A percentile compares a stretch with the other conserved stretches of the same genome.
Evolutionary conservation across 768 basidiomycete species (phyloP).

Genomic region (Pholiota microspora): DNA sequence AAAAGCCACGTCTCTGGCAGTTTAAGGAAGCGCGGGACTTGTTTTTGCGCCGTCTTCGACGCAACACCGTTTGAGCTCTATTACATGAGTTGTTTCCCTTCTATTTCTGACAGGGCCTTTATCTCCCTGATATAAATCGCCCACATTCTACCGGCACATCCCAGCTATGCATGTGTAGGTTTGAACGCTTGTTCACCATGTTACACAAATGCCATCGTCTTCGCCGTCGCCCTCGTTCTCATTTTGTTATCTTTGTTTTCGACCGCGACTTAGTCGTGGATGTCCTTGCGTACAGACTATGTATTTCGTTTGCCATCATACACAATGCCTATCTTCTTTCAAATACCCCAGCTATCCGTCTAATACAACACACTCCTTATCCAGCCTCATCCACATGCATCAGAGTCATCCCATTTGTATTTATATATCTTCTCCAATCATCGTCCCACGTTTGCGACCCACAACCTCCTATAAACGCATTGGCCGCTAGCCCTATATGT

Average conservation of each 20-base stretch:
- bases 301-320: background rate
- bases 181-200: background rate
- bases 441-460: background rate
- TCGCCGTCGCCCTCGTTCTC: background rate
- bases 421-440: background rate
- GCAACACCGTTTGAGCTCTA: constrained; percentile 34
- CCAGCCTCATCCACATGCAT: background rate
- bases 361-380: background rate
- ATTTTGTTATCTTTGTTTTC: background rate
- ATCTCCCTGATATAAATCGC: background rate
- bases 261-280: background rate
- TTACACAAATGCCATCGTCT: background rate
- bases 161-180: background rate
- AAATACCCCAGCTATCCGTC: no score
- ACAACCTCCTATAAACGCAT: background rate
- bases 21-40: constrained; percentile 38
- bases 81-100: background rate
- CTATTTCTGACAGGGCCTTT: background rate
- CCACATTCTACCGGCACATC: background rate
- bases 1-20: constrained; percentile 48
- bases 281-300: no score
- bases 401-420: background rate
- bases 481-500: background rate
- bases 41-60: constrained; percentile 34
- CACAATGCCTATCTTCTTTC: background rate